Base-by-base conservation (phyloP, 2,329 filamentous ascomycete genomes). In the Fusarium protoensiforme region DNA sequence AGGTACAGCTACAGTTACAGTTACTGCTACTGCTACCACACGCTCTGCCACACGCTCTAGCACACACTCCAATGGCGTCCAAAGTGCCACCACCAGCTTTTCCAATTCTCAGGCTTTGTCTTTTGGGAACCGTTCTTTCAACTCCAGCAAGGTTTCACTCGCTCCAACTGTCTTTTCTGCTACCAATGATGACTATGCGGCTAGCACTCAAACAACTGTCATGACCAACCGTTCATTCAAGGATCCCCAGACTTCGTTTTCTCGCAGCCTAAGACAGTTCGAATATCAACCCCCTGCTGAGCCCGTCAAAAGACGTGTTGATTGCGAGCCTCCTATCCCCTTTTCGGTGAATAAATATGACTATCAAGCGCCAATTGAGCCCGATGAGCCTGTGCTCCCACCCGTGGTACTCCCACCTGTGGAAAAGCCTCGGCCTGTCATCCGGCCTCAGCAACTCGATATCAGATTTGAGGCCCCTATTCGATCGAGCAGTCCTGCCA, bases 121-220 rank as follows among this genome's bases (percentile, higher is more conserved):
- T 2, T 77, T 75, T 24, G 64, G 18, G 13, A 36, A 20, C 13
- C 61, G 62, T 2, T 83, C 83, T 8, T 74, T 72, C 16, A 81
- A 77, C 36, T 80, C 80, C 5, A 84, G 80, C 61, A 80, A 68
- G 38, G 67, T 71, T 3, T 83, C 83, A 0, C 71, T 82, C 29
- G 75, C 68, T 3, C 77, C 81, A 0, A 77, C 68, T 7, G 69
- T 83, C 24, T 86, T 84, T 61, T 84, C 82, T 13, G 69, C 77
- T n/a, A 31, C 64, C 20, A 65, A 69, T 67, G 56, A 77, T 16
- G 72, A 77, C 2, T 61, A 43, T 13, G 68, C 68, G 1, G 67
- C 72, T 5, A 78, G 78, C 14, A 84, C 78, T 1, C 81, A 85
- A 64, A 79, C 80, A 18, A 85, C 83, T 1, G 56, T 80, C n/a